Percentiles rank a stretch among this genome's conserved stretches.
Conservation (phyloP, 768 basidiomycete genomes). For the Psilocybe azurescens region DNA sequence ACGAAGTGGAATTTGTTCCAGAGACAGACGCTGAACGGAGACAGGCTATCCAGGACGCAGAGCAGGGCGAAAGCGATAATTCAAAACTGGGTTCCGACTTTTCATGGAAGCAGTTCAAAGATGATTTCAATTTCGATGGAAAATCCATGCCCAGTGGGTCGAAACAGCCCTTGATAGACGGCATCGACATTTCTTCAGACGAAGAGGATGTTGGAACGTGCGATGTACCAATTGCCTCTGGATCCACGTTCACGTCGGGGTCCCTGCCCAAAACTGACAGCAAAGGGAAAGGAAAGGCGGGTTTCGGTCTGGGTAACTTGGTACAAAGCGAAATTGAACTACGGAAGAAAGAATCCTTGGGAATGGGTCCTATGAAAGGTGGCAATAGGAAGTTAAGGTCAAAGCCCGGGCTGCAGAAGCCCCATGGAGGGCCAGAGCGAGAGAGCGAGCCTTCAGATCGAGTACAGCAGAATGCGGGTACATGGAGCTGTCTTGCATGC, state of each 20-base stretch:
- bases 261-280: neutral
- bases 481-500: slow-evolving; percentile 65
- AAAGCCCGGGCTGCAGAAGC: neutral
- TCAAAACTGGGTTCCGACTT: slow-evolving; percentile 41
- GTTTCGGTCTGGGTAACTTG: slow-evolving; percentile 36
- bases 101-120: slow-evolving; percentile 49
- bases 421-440: neutral
- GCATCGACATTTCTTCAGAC: slow-evolving; percentile 28
- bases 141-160: slow-evolving; percentile 5
- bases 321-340: slow-evolving; percentile 49
- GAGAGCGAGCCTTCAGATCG: neutral
- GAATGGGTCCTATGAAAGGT: slow-evolving; percentile 40
- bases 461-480: neutral
- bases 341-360: slow-evolving; percentile 49
- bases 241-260: slow-evolving; percentile 34
- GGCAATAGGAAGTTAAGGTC: slow-evolving; percentile 23
- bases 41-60: slow-evolving; percentile 52
- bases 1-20: slow-evolving; percentile 39
- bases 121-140: slow-evolving; percentile 55
- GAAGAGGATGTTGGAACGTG: slow-evolving; percentile 21
- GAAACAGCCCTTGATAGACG: slow-evolving; percentile 11
- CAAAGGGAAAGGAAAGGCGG: slow-evolving; percentile 16
- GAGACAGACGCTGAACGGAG: slow-evolving; percentile 57
- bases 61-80: slow-evolving; percentile 47
- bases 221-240: slow-evolving; percentile 36